Percentiles rank a stretch among this genome's conserved stretches.
These are phyloP conservation scores for Phytophthora brassicae DNA, from an alignment of 352 stramenopile species.

Conservation along the genomic window DNA sequence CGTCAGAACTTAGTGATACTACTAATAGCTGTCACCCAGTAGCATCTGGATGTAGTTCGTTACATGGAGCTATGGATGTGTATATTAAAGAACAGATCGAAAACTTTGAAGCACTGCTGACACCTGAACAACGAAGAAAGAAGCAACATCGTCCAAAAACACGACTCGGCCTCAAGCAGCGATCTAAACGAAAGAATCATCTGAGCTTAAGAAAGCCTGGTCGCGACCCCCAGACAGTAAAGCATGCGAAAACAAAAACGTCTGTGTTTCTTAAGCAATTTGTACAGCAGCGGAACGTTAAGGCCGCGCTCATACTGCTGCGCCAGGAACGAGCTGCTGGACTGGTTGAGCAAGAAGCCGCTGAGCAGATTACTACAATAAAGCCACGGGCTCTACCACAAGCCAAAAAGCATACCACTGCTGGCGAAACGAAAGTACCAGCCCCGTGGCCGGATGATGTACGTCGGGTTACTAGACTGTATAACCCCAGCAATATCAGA, in stretches of 20 bases:
- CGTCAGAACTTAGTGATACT: no score
- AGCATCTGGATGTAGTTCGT: no score
- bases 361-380: no score
- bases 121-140: not conserved
- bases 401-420: no score
- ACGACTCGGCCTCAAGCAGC: not conserved
- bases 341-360: no score
- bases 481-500: no score
- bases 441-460: no score
- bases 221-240: not conserved
- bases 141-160: not conserved
- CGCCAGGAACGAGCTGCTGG: not conserved
- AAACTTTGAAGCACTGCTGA: not conserved
- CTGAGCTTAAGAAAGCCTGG: not conserved
- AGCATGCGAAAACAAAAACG: not conserved
- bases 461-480: no score
- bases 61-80: no score
- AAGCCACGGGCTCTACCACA: no score
- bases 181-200: not conserved
- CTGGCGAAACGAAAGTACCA: no score
- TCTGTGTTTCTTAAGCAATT: not conserved
- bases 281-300: not conserved
- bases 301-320: not conserved
- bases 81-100: not conserved
- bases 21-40: no score